phyloP scores from a whole-genome alignment of 768 basidiomycete species.

The Rhodotorula diobovata region DNA sequence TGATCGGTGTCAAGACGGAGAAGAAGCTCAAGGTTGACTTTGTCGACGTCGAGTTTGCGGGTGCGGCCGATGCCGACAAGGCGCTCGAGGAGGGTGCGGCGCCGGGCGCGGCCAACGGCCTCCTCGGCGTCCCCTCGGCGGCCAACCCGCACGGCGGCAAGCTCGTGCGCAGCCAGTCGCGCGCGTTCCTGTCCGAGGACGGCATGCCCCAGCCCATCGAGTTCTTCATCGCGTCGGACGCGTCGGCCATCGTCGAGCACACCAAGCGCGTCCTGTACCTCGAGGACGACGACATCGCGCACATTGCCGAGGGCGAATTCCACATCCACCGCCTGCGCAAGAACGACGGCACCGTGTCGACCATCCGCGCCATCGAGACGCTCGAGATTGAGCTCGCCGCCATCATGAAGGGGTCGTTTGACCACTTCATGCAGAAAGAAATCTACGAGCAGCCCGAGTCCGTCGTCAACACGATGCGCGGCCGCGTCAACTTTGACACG shows the following conservation, averaged over 20 bases:
- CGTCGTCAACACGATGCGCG: slow-evolving; percentile 99
- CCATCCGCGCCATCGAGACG: slow-evolving; percentile 93
- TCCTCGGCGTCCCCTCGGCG: slow-evolving; percentile 47
- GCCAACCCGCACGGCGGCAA: slow-evolving; percentile 57
- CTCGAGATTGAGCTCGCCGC: slow-evolving; percentile 98
- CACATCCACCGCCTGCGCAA: slow-evolving; percentile 97
- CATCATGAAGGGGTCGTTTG: slow-evolving; percentile 99
- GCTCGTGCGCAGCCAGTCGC: slow-evolving; percentile 86
- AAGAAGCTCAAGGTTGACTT: slow-evolving; percentile 99
- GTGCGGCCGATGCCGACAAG: slow-evolving; percentile 42
- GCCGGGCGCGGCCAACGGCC: slow-evolving; percentile 47
- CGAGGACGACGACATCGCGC: slow-evolving; percentile 98
- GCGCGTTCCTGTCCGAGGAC: slow-evolving; percentile 97
- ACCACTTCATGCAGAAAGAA: slow-evolving; percentile 99
- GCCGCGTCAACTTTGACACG: slow-evolving; percentile 95
- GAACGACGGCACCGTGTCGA: slow-evolving; percentile 64
- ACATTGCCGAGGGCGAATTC: slow-evolving; percentile 88
- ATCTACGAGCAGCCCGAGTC: slow-evolving; percentile 65
- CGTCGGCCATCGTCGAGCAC: slow-evolving; percentile 92
- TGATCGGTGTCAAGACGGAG: slow-evolving; percentile 98
- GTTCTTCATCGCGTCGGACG: slow-evolving; percentile 98
- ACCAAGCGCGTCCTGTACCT: slow-evolving; percentile 98
- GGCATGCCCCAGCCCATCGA: slow-evolving; percentile 98
- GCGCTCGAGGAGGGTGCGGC: slow-evolving; percentile 18
- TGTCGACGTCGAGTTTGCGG: slow-evolving; percentile 91